Conservation (phyloP, 331 rosid species). For the Dryas integrifolia region DNA sequence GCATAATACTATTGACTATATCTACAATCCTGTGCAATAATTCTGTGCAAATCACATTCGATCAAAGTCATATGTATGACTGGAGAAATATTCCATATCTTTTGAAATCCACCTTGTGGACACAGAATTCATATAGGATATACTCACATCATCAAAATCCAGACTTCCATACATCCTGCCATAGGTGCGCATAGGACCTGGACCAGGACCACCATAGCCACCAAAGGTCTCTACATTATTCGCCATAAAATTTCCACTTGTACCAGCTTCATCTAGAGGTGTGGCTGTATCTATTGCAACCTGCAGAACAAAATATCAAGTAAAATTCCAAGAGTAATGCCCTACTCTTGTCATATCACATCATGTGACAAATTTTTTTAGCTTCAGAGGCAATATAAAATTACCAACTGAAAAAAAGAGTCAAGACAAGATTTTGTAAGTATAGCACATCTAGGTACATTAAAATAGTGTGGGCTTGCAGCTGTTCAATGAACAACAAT, state of each 20-base stretch:
- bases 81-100: neutral
- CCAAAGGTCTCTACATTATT: conserved; percentile 56
- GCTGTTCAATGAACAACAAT: conserved; percentile 1
- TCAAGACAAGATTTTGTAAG: neutral
- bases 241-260: conserved; percentile 66
- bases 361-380: neutral
- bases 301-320: conserved; percentile 35
- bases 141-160: conserved; percentile 93
- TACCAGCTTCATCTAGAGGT: conserved; percentile 86
- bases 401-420: too few species aligned
- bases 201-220: conserved; percentile 60
- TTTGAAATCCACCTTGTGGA: neutral
- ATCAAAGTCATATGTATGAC: neutral
- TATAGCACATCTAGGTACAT: neutral
- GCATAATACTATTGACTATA: neutral
- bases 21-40: neutral
- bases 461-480: neutral
- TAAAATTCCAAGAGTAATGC: neutral
- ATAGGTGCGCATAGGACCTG: conserved; percentile 63
- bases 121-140: neutral
- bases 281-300: conserved; percentile 97
- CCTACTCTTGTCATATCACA: neutral
- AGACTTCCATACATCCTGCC: conserved; percentile 96
- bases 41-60: neutral
- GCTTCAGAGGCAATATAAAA: too few species aligned